phyloP scores from a whole-genome alignment of 768 basidiomycete genomes.

The Tricholoma flavovirens region DNA sequence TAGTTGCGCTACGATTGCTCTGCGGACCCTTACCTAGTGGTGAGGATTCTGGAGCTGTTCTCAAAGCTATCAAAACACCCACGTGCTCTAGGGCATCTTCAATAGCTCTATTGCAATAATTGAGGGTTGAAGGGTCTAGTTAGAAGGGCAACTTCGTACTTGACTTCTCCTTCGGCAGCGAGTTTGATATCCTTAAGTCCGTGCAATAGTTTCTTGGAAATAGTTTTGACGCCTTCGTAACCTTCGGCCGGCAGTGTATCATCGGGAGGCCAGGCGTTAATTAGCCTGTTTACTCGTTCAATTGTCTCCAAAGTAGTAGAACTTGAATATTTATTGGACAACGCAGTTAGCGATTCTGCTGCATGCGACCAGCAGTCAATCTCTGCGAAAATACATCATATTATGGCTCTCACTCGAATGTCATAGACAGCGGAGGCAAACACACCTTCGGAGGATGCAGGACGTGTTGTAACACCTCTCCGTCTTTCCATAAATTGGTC shows the following conservation, averaged over 20 bases:
- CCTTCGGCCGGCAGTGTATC: slow-evolving; percentile 65
- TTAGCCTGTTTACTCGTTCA: slow-evolving; percentile 66
- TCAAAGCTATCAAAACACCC: slow-evolving; percentile 61
- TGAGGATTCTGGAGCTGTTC: slow-evolving; percentile 60
- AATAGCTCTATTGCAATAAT: slow-evolving; percentile 46
- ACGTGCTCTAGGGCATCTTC: slow-evolving; percentile 68
- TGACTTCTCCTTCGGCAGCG: slow-evolving; percentile 55
- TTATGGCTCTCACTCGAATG: not conserved
- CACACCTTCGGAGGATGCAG: slow-evolving; percentile 74
- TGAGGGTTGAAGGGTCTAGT: not conserved
- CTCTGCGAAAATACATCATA: slow-evolving; percentile 38
- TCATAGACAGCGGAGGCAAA: slow-evolving; percentile 8
- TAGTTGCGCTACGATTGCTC: not conserved
- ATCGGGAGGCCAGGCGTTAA: slow-evolving; percentile 67
- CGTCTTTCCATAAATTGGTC: slow-evolving; percentile 54
- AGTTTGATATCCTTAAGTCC: slow-evolving; percentile 60
- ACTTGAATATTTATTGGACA: slow-evolving; percentile 51
- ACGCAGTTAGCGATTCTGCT: slow-evolving; percentile 46
- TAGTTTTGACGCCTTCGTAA: slow-evolving; percentile 54
- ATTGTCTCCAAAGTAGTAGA: slow-evolving; percentile 51
- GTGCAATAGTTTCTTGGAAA: slow-evolving; percentile 54
- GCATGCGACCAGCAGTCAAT: slow-evolving; percentile 74
- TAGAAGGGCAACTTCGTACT: slow-evolving; percentile 32
- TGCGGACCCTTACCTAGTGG: slow-evolving; percentile 44
- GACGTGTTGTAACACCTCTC: slow-evolving; percentile 53